These are phyloP conservation scores for Metschnikowia shivogae DNA, from an alignment of 805 yeast genomes.

Conservation along the genomic window DNA sequence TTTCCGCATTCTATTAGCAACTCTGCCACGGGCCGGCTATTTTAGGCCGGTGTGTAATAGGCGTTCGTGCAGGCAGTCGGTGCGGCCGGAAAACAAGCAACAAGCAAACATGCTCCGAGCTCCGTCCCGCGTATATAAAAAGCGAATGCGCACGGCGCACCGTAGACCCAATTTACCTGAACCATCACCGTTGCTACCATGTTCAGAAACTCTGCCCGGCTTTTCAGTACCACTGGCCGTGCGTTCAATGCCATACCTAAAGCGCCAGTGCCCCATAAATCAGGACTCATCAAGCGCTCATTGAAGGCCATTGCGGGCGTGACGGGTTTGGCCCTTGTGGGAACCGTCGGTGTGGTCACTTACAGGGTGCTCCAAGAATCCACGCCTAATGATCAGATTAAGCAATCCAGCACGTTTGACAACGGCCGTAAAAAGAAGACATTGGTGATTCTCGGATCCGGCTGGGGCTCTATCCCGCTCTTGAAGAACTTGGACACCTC, in stretches of 20 bases:
- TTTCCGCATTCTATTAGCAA: neutral
- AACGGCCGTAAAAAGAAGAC: constrained; percentile 64
- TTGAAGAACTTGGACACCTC: constrained; percentile 82
- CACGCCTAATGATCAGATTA: constrained; percentile 55
- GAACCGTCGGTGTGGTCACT: constrained; percentile 45
- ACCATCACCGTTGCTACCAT: constrained; percentile 1
- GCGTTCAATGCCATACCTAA: constrained; percentile 18
- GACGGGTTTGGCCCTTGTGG: constrained; percentile 49
- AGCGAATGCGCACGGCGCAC: neutral
- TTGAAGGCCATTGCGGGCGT: constrained; percentile 48
- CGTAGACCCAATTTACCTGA: neutral
- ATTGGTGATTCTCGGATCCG: constrained; percentile 80
- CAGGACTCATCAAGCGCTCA: constrained; percentile 31
- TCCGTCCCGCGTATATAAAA: constrained; percentile 1
- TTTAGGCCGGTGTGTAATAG: neutral
- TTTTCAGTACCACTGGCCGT: constrained; percentile 23
- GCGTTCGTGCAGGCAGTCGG: constrained; percentile 2
- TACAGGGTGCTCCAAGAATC: constrained; percentile 62
- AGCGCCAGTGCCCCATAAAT: constrained; percentile 14
- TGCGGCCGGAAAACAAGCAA: constrained; percentile 2
- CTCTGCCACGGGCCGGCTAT: neutral
- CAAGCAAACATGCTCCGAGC: constrained; percentile 1
- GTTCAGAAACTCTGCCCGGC: constrained; percentile 18
- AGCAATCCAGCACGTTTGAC: constrained; percentile 53
- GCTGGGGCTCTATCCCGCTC: constrained; percentile 91